Evolutionary conservation across 2,329 filamentous ascomycete genomes (phyloP).

Genomic region (Metarhizium rileyi): DNA sequence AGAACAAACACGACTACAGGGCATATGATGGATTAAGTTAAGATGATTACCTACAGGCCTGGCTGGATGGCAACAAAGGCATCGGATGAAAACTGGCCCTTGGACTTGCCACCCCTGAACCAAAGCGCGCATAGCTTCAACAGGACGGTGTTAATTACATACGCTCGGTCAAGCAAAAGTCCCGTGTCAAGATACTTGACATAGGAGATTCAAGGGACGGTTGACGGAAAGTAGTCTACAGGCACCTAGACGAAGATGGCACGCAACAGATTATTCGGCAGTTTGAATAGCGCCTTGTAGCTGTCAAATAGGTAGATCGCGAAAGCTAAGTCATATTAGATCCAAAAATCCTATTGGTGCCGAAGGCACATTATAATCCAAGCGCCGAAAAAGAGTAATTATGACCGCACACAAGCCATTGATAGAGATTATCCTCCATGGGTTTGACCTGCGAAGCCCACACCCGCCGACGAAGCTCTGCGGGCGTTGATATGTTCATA

Average conservation of each 20-base stretch:
- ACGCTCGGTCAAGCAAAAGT: no score
- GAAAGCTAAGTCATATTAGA: slow-evolving; percentile 14
- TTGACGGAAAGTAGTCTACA: not conserved
- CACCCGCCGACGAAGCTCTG: not conserved
- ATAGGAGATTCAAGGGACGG: no score
- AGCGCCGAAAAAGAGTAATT: slow-evolving; percentile 6
- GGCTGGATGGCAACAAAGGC: no score
- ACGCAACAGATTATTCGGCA: no score
- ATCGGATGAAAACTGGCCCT: no score
- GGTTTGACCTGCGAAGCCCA: slow-evolving; percentile 1
- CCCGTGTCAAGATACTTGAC: no score
- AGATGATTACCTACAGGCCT: no score
- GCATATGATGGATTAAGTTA: no score
- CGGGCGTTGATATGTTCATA: slow-evolving; percentile 24
- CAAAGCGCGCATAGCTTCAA: no score
- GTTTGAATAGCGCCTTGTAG: slow-evolving; percentile 15
- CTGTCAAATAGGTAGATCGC: slow-evolving; percentile 13
- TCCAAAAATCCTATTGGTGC: slow-evolving; percentile 16
- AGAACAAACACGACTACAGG: no score
- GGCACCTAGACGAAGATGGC: not conserved
- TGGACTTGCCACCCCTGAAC: no score
- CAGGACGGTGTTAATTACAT: no score
- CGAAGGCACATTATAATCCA: slow-evolving; percentile 23
- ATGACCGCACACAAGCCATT: slow-evolving; percentile 6
- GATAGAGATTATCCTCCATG: slow-evolving; percentile 2